phyloP scores from a whole-genome alignment of 345 rosid genomes.

The Conringia planisiliqua region DNA sequence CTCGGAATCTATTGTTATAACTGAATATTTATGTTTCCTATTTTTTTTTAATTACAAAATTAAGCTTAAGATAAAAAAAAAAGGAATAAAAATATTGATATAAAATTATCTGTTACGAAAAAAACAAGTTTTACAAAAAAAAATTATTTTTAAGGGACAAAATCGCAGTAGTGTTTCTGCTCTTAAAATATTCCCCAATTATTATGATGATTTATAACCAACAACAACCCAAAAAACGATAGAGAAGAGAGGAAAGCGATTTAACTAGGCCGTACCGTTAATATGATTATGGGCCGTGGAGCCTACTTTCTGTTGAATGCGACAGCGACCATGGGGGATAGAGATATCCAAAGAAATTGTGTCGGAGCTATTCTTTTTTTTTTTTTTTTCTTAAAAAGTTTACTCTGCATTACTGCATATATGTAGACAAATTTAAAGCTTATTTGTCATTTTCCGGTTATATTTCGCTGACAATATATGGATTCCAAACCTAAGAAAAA shows the following conservation, averaged over 20 bases:
- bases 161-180: background rate
- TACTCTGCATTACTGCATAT: background rate
- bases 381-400: background rate
- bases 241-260: slow-evolving; percentile 14
- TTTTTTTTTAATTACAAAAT: background rate
- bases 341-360: slow-evolving; percentile 20
- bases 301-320: slow-evolving; percentile 32
- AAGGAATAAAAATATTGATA: background rate
- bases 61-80: background rate
- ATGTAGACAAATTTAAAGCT: background rate
- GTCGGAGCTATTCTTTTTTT: slow-evolving; percentile 21
- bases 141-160: too few relatives aligned
- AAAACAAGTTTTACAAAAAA: background rate
- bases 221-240: slow-evolving; percentile 11
- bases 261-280: slow-evolving; percentile 29
- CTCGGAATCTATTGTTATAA: background rate
- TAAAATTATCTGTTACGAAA: background rate
- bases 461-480: background rate
- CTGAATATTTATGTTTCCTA: background rate
- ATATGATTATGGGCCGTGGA: slow-evolving; percentile 40
- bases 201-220: background rate
- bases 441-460: slow-evolving; percentile 1
- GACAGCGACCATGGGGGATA: slow-evolving; percentile 25
- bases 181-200: background rate
- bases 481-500: background rate